Evolutionary conservation across 2,329 filamentous ascomycete genomes (phyloP).

Genomic region (Aspergillus tanneri): DNA sequence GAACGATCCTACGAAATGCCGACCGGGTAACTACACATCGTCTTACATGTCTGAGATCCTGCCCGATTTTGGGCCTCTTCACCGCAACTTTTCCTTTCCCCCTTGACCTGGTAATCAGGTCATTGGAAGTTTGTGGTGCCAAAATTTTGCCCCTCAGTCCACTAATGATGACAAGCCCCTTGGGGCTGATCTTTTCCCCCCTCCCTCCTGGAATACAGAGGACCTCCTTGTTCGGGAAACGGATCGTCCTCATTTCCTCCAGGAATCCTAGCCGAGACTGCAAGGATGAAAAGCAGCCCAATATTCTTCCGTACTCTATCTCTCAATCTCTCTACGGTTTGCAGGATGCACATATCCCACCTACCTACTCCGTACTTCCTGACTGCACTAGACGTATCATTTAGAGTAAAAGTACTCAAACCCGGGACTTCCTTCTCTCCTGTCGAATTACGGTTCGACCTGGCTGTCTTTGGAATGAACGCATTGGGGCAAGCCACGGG

Average conservation of each 20-base stretch:
- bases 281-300: slow-evolving; percentile 17
- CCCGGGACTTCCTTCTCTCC: slow-evolving; percentile 2
- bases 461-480: slow-evolving; percentile 13
- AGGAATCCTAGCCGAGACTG: slow-evolving; percentile 12
- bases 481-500: slow-evolving; percentile 16
- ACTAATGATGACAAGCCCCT: slow-evolving; percentile 6
- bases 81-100: slow-evolving; percentile 15
- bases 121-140: slow-evolving; percentile 11
- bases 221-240: slow-evolving; percentile 6
- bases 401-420: not conserved
- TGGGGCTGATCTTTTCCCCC: slow-evolving; percentile 16
- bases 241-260: slow-evolving; percentile 8
- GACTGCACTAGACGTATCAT: not conserved
- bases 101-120: slow-evolving; percentile 4
- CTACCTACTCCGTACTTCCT: not conserved
- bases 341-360: not conserved
- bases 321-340: not conserved
- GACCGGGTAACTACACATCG: slow-evolving; percentile 6
- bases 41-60: slow-evolving; percentile 1
- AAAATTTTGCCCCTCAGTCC: slow-evolving; percentile 2
- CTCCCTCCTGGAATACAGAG: slow-evolving; percentile 1
- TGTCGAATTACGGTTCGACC: slow-evolving; percentile 11
- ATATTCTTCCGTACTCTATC: slow-evolving; percentile 8
- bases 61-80: slow-evolving; percentile 7
- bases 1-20: too few species aligned